phyloP scores from a whole-genome alignment of 2,329 filamentous ascomycete species.

The Chaetothyriales sp. region DNA sequence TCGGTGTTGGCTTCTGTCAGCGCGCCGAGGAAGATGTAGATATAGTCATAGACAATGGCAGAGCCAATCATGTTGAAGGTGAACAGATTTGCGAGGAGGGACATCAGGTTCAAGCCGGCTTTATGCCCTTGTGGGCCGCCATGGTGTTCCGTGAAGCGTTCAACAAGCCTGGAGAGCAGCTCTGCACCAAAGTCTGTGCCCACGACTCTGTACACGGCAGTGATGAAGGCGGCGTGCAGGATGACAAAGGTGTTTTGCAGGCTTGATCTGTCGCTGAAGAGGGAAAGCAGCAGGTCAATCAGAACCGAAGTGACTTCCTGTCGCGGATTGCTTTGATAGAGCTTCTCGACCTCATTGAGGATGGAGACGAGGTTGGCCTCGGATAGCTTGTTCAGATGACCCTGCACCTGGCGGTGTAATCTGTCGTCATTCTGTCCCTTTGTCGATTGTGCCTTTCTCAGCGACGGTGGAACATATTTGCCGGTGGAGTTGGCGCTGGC shows the following conservation, averaged over 20 bases:
- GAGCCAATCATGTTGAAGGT: constrained; percentile 79
- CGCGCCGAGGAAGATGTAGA: constrained; percentile 59
- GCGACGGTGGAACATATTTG: constrained; percentile 84
- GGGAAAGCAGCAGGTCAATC: constrained; percentile 61
- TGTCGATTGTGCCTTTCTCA: constrained; percentile 50
- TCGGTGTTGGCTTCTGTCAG: constrained; percentile 82
- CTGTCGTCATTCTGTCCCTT: constrained; percentile 55
- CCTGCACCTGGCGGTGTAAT: constrained; percentile 68
- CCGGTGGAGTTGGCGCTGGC: constrained; percentile 29
- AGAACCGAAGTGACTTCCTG: constrained; percentile 74
- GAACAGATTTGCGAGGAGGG: constrained; percentile 75
- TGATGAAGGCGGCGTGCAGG: constrained; percentile 75
- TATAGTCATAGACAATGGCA: constrained; percentile 79
- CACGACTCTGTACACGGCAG: constrained; percentile 73
- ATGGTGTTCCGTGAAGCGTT: constrained; percentile 58
- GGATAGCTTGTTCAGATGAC: constrained; percentile 81
- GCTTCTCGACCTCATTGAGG: constrained; percentile 62
- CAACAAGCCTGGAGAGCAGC: constrained; percentile 63
- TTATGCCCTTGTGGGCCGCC: constrained; percentile 36
- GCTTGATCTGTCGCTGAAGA: constrained; percentile 63
- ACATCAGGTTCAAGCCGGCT: constrained; percentile 61
- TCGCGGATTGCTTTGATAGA: constrained; percentile 75
- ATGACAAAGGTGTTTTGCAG: constrained; percentile 83
- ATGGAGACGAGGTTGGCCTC: constrained; percentile 82
- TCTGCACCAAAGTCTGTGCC: constrained; percentile 85